Evolutionary conservation across 2,329 filamentous ascomycete species (phyloP).

Genomic region (Aureobasidium sp.): DNA sequence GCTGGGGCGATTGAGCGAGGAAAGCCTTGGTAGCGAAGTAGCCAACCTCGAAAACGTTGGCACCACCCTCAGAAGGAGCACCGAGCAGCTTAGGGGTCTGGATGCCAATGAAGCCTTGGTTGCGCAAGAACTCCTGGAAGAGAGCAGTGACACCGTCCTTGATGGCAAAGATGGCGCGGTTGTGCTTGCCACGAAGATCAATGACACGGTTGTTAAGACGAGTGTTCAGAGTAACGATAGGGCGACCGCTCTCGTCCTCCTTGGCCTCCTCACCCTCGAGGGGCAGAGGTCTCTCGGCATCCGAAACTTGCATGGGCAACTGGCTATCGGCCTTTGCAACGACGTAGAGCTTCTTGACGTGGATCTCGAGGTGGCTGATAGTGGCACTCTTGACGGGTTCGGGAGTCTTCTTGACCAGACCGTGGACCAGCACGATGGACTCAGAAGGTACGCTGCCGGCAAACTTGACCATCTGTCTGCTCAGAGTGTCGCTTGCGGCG

Average conservation of each 20-base stretch:
- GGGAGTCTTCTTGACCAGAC: constrained; percentile 67
- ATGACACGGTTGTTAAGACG: constrained; percentile 87
- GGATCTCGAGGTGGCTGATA: constrained; percentile 73
- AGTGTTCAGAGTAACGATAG: constrained; percentile 72
- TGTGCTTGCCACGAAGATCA: constrained; percentile 84
- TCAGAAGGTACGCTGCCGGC: constrained; percentile 65
- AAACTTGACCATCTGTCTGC: constrained; percentile 93
- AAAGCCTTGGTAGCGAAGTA: constrained; percentile 83
- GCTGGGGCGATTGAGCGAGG: constrained; percentile 72
- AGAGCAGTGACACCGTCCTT: constrained; percentile 58
- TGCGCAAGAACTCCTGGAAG: constrained; percentile 71
- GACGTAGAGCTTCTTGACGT: constrained; percentile 77
- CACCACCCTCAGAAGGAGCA: constrained; percentile 84
- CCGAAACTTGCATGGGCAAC: constrained; percentile 51
- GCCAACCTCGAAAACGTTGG: constrained; percentile 79
- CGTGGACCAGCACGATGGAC: constrained; percentile 75
- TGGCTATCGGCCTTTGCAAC: constrained; percentile 55
- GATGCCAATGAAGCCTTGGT: constrained; percentile 69
- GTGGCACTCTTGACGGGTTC: constrained; percentile 84
- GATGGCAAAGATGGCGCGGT: constrained; percentile 75
- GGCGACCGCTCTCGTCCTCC: constrained; percentile 45
- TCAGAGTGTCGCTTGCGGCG: constrained; percentile 52
- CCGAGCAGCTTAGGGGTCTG: constrained; percentile 85
- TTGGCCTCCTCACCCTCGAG: constrained; percentile 40
- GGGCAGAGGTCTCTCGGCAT: constrained; percentile 43